Percentiles rank a stretch among this genome's conserved stretches.
phyloP scores from a whole-genome alignment of 2,329 filamentous ascomycete species.

The Blumeriella jaapii region DNA sequence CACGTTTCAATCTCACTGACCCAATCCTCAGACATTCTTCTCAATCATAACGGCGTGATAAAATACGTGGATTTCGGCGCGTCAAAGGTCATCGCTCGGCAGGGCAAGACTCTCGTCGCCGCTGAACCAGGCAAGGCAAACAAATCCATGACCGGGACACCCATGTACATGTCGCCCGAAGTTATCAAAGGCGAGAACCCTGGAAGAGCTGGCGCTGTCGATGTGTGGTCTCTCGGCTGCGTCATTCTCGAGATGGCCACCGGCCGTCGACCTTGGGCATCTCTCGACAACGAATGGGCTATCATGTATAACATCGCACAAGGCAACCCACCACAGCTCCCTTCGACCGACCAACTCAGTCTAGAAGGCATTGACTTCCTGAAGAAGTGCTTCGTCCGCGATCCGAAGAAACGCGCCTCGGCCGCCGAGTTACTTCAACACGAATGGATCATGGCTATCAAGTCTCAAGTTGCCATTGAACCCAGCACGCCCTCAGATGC shows the following conservation, averaged over 20 bases:
- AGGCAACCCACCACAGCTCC: slow-evolving; percentile 82
- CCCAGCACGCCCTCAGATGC: slow-evolving; percentile 49
- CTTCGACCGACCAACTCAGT: slow-evolving; percentile 72
- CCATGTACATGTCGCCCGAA: slow-evolving; percentile 99
- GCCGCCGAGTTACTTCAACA: slow-evolving; percentile 87
- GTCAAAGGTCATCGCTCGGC: slow-evolving; percentile 89
- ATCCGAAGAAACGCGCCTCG: slow-evolving; percentile 66
- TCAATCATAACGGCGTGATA: slow-evolving; percentile 96
- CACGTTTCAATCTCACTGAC: slow-evolving; percentile 1
- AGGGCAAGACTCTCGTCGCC: slow-evolving; percentile 72
- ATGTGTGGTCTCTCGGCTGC: slow-evolving; percentile 94
- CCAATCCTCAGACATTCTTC: slow-evolving; percentile 60
- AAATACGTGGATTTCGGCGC: slow-evolving; percentile 99
- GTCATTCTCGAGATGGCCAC: slow-evolving; percentile 98
- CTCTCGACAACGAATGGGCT: slow-evolving; percentile 96
- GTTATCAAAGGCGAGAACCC: slow-evolving; percentile 84
- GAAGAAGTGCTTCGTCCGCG: slow-evolving; percentile 72
- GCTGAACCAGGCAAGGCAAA: slow-evolving; percentile 51
- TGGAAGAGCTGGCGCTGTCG: slow-evolving; percentile 74
- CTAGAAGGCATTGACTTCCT: slow-evolving; percentile 80
- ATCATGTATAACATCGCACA: slow-evolving; percentile 99
- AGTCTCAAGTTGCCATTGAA: slow-evolving; percentile 49
- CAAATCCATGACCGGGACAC: slow-evolving; percentile 92
- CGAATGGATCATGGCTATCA: slow-evolving; percentile 70
- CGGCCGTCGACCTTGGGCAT: slow-evolving; percentile 85